A percentile compares a stretch with the other conserved stretches of the same genome.
Conservation (phyloP, 441 rosid genomes). For the Gossypium davidsonii region DNA sequence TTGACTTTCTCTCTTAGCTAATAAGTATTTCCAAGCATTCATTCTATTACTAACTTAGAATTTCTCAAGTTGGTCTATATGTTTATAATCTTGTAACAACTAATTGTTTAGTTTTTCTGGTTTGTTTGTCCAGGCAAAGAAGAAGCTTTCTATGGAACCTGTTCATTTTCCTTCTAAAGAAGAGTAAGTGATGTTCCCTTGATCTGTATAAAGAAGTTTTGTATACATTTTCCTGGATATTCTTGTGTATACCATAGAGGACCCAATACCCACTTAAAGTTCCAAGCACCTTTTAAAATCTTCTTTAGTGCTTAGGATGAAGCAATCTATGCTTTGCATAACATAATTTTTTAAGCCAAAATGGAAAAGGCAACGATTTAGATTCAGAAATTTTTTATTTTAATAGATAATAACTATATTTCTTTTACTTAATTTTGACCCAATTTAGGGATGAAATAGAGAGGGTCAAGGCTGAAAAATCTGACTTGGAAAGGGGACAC, state of each 20-base stretch:
- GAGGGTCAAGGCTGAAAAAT: conserved; percentile 60
- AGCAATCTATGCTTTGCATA: background rate
- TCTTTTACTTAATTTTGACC: conserved; percentile 16
- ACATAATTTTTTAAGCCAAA: background rate
- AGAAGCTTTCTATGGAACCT: conserved; percentile 79
- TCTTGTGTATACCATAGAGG: conserved; percentile 6
- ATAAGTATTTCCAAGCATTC: background rate
- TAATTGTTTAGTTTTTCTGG: conserved; percentile 3
- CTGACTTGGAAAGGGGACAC: conserved; percentile 54
- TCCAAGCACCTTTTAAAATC: conserved; percentile 1
- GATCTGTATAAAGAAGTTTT: conserved; percentile 15
- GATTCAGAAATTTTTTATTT: background rate
- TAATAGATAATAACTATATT: background rate
- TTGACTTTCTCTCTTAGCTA: conserved; percentile 9
- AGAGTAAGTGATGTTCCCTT: conserved; percentile 54
- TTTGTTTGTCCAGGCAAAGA: conserved; percentile 57
- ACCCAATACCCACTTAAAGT: background rate
- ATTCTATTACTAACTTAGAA: conserved; percentile 3
- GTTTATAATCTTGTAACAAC: background rate
- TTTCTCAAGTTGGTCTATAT: background rate
- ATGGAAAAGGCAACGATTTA: background rate
- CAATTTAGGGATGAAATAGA: conserved; percentile 59
- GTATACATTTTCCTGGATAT: conserved; percentile 4
- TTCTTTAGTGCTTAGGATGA: background rate
- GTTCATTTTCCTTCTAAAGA: conserved; percentile 55